Conservation (phyloP, 2,329 filamentous ascomycete genomes). For the Colletotrichum ledebouriae region DNA sequence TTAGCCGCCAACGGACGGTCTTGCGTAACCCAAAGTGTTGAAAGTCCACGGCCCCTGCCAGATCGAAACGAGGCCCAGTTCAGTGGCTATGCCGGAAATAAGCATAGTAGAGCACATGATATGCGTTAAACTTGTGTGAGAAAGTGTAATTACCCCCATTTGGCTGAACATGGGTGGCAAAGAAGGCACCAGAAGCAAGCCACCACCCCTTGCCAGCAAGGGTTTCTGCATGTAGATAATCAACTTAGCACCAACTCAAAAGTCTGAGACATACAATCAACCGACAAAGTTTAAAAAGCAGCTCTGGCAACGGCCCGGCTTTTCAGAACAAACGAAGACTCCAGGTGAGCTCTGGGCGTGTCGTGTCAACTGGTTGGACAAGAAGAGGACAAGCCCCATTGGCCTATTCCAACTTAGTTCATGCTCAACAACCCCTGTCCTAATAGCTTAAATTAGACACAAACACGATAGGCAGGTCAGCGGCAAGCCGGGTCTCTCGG, state of each 20-base stretch:
- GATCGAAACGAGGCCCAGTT: neutral
- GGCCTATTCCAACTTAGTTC: slow-evolving; percentile 1
- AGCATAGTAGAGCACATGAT: neutral
- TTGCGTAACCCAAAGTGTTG: neutral
- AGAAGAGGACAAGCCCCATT: neutral
- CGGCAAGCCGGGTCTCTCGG: slow-evolving; percentile 16
- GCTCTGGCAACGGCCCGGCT: too few species aligned
- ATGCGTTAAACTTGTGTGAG: too few species aligned
- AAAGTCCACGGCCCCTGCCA: neutral
- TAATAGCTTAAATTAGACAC: slow-evolving; percentile 29
- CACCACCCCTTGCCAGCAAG: neutral
- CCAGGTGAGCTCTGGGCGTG: neutral
- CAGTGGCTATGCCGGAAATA: slow-evolving; percentile 1
- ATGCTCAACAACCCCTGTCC: slow-evolving; percentile 7
- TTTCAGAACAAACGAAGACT: too few species aligned
- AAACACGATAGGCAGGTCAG: slow-evolving; percentile 8
- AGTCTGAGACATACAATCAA: too few species aligned
- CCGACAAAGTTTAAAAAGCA: too few species aligned
- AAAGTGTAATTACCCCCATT: too few species aligned
- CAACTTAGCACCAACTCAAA: too few species aligned
- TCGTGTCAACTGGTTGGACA: neutral
- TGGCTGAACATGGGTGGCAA: too few species aligned
- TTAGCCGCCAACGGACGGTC: too few species aligned
- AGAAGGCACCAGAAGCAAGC: neutral
- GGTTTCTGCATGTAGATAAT: too few species aligned